Evolutionary conservation across 2,329 filamentous ascomycete genomes (phyloP), one percentile per base, ranked within the genome.

Genomic region (Zymoseptoria passerinii): DNA sequence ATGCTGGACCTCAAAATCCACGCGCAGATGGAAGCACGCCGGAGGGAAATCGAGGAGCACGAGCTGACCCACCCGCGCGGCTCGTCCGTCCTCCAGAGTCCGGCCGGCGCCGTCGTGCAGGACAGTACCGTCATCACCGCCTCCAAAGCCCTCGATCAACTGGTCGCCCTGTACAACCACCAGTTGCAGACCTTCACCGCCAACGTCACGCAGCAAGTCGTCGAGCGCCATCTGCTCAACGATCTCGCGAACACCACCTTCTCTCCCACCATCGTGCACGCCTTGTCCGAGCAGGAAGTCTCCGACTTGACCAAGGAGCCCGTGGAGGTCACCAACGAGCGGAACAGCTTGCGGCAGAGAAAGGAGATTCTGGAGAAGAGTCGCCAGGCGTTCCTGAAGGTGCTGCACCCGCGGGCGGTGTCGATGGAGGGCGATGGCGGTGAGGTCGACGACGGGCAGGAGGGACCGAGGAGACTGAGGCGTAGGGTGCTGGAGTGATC

Each of bases 211-310:
- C 71, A 71, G 28, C 66, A 72, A n/a, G 69, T 74, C 23, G 65
- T 76, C 51, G 74, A 77, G 63, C 72, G 74, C 10, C 65, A 72
- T 59, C 60, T 76, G 2, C 62, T 77, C 10, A 56, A 65, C 1
- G 59, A 67, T 1, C 63, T 76, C 0, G 66, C 67, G 0, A 53
- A 63, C 0, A 62, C 61, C 7, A 69, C 74, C 10, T 59, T 76
- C 10, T 70, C 67, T 0, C 70, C 74, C 0, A 23, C 68, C 1
- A 56, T 65, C 0, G 64, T 77, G 5, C 58, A 65, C 3, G 51
- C 61, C 1, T 63, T 76, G 66, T 61, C 65, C 0, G 73, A 76
- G 3, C 60, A 71, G 1, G 64, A 75, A 50, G 52, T 77, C n/a
- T 52, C 51, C 1, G 65, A 58, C 28, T 28, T 77, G 6, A 71